Conservation (phyloP, 805 yeast species). For the Starmera quercuum region DNA sequence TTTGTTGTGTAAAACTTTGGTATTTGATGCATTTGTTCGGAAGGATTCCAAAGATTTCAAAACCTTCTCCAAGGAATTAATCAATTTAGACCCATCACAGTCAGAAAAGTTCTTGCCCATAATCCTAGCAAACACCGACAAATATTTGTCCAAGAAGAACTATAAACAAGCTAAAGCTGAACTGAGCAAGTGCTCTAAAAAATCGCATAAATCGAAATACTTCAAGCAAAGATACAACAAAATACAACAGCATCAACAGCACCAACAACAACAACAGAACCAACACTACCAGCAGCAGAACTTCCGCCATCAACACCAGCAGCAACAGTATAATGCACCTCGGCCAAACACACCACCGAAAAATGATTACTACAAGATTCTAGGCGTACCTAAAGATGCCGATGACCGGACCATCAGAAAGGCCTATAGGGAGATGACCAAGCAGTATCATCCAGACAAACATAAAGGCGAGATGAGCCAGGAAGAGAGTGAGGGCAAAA, state of each 20-base stretch:
- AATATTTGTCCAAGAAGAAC: slow-evolving; percentile 25
- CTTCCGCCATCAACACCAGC: slow-evolving; percentile 31
- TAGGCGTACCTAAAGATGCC: slow-evolving; percentile 64
- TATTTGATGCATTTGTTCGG: slow-evolving; percentile 31
- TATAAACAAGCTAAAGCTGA: slow-evolving; percentile 31
- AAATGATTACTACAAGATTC: slow-evolving; percentile 73
- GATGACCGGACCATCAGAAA: slow-evolving; percentile 65
- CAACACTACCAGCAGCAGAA: slow-evolving; percentile 38
- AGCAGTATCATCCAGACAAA: slow-evolving; percentile 89
- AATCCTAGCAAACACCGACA: slow-evolving; percentile 25
- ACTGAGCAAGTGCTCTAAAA: slow-evolving; percentile 31
- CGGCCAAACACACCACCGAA: slow-evolving; percentile 23
- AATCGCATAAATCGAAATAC: slow-evolving; percentile 27
- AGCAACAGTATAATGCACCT: slow-evolving; percentile 26
- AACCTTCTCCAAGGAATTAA: slow-evolving; percentile 19
- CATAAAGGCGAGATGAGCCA: slow-evolving; percentile 60
- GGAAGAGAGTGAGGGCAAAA: slow-evolving; percentile 69
- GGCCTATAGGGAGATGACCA: slow-evolving; percentile 73
- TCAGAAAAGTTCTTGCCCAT: slow-evolving; percentile 31
- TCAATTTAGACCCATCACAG: slow-evolving; percentile 7
- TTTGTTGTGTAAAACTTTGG: slow-evolving; percentile 29
- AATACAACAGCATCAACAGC: slow-evolving; percentile 29
- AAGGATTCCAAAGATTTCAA: slow-evolving; percentile 20
- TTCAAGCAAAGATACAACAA: slow-evolving; percentile 22
- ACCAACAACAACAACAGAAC: slow-evolving; percentile 37